Base-by-base conservation (phyloP, 2,329 filamentous ascomycete species). In the Alternaria brassicae region DNA sequence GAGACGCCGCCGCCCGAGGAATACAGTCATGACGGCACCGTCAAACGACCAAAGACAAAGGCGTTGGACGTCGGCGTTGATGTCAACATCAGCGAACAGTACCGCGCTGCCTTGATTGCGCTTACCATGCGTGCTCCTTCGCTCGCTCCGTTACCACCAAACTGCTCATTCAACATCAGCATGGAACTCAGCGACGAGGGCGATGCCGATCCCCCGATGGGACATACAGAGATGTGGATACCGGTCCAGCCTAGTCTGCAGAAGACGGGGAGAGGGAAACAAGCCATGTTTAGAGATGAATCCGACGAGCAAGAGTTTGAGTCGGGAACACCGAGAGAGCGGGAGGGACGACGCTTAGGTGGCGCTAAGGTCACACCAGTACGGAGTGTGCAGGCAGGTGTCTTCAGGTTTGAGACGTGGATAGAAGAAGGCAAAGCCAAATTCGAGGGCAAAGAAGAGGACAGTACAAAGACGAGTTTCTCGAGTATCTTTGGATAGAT, bases 151-250 rank as follows among this genome's bases (percentile, higher is more conserved):
- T 73, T 93, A 21, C 89, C 90, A 0, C 77, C 82, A 2, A 84
- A 85, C 1, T 92, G 90, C 74, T 90, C 89, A 0, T 94, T 91
- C 75, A 91, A 90, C 0, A 76, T 94, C n/a, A 89, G 88, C 0
- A 84, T 94, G 39, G 91, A 94, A 76, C 74, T 93, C 63, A 86
- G 85, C 37, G 85, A 89, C 21, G 82, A 88, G 39, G 82, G 81
- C 0, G 77, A 83, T 10, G 81, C 80, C 28, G 76, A 80, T 37
- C 77, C 81, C 28, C 82, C 82, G 1, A 66, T 82, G 28, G 75
- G 74, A 37, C 80, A 88, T 65, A 80, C 81, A 63, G 84, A 87
- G 70, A 79, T 82, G 6, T 89, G 87, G 87, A 83, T 89, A 55
- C 86, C 86, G 10, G 84, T 84, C 40, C 83, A 88, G 67, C 82